phyloP scores from a whole-genome alignment of 495 filamentous ascomycete genomes.

The Neurospora terricola region DNA sequence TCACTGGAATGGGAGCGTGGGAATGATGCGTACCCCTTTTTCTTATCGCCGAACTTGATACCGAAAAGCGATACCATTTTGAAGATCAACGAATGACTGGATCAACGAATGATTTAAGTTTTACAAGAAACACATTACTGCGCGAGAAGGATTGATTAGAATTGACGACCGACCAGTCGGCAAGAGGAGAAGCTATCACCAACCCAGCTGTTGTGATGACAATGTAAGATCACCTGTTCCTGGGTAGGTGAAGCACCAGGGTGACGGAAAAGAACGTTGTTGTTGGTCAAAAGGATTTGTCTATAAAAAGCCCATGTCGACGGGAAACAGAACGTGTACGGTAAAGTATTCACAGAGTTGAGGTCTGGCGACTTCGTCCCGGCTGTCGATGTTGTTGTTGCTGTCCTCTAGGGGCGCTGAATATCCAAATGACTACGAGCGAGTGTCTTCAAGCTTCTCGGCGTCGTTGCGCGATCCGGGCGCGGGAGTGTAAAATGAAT shows the following conservation, averaged over 20 bases:
- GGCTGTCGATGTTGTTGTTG: not conserved
- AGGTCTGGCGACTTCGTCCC: not conserved
- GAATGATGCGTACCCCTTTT: constrained; percentile 27
- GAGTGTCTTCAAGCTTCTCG: not conserved
- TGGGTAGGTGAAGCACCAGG: not conserved
- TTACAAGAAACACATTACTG: constrained; percentile 12
- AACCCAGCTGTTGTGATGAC: not conserved
- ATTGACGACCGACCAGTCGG: not conserved
- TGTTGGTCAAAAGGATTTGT: not conserved
- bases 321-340: not conserved
- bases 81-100: constrained; percentile 3
- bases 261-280: not conserved
- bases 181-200: not conserved
- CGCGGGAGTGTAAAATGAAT: not conserved
- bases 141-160: not conserved
- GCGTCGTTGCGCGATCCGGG: not conserved
- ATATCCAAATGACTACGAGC: not conserved
- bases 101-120: constrained; percentile 5
- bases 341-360: not conserved
- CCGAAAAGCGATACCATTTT: constrained; percentile 43
- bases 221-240: not conserved
- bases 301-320: not conserved
- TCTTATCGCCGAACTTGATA: constrained; percentile 37
- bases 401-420: not conserved
- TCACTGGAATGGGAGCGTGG: not conserved